These are phyloP conservation scores for Ceratocystis eucalypticola DNA, from an alignment of 2,329 filamentous ascomycete species.

Conservation along the genomic window DNA sequence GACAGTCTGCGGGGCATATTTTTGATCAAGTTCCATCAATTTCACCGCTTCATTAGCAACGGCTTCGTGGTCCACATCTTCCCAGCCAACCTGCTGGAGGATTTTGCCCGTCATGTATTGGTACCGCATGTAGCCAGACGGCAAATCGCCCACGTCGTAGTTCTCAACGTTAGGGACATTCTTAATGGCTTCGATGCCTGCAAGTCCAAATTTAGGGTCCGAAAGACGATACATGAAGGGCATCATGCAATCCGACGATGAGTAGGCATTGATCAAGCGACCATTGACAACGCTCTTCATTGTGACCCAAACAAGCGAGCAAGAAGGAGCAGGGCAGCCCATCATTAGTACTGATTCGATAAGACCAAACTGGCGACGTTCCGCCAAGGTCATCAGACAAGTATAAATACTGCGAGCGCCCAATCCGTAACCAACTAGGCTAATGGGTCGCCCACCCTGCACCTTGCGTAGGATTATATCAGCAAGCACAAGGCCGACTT, in stretches of 20 bases:
- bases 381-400: slow-evolving; percentile 66
- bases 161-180: slow-evolving; percentile 56
- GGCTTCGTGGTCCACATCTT: slow-evolving; percentile 41
- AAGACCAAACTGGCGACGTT: slow-evolving; percentile 69
- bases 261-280: slow-evolving; percentile 81
- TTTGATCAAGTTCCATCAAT: slow-evolving; percentile 25
- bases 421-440: slow-evolving; percentile 68
- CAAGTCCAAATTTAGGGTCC: slow-evolving; percentile 69
- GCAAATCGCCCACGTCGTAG: slow-evolving; percentile 49
- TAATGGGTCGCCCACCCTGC: slow-evolving; percentile 70
- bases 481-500: slow-evolving; percentile 56
- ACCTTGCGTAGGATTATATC: slow-evolving; percentile 71
- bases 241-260: slow-evolving; percentile 73
- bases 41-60: slow-evolving; percentile 24
- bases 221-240: slow-evolving; percentile 77
- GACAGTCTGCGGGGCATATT: slow-evolving; percentile 25
- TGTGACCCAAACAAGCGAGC: slow-evolving; percentile 58
- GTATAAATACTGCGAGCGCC: slow-evolving; percentile 73
- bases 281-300: slow-evolving; percentile 69
- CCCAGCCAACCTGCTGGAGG: slow-evolving; percentile 53
- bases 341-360: slow-evolving; percentile 78
- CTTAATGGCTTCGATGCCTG: slow-evolving; percentile 62
- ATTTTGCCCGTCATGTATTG: slow-evolving; percentile 53
- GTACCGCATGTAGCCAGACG: slow-evolving; percentile 58
- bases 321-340: slow-evolving; percentile 64